Base-by-base conservation (phyloP, 1,284 basidiomycete genomes). In the Moesziomyces globuligerus region DNA sequence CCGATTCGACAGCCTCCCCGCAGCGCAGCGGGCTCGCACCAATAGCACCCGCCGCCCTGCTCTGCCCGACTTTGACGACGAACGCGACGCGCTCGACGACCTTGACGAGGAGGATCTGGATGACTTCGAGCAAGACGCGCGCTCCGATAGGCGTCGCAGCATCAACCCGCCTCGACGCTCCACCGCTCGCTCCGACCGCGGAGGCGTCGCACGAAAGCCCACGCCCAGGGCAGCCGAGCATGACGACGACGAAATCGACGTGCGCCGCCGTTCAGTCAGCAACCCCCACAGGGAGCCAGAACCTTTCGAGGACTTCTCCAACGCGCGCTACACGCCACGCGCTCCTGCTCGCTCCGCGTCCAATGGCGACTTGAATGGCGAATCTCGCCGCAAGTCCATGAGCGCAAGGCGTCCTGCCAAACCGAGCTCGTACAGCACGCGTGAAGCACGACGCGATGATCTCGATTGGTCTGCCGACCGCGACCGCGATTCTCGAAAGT, bases 301-400 rank as follows among this genome's bases (percentile, higher is more conserved):
- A 39, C 68, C 68, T 1, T 65, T 48, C 25, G 68, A 71, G 26
- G 61, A 71, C 3, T 70, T 46, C 36, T 59, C 67, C 46, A 60
- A 55, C 45, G 44, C 57, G 3, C 39, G 42, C 40, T 67, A 50
- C 44, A 18, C n/a, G 11, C 26, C 28, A 4, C 62, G 62, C 17
- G 18, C 10, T 13, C 44, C 55, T 17, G 21, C 41, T 10, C 55
- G 40, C 13, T 44, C 55, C 28, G 51, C 48, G 36, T 50, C 62
- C 15, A 34, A 66, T 20, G 47, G 50, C 46, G 42, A 65, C 15
- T 29, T 57, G 6, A 29, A 43, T 17, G 37, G 36, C 32, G 48
- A 62, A 32, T 53, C 40, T 28, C 54, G 49, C 15, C 50, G 54
- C 29, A 52, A 25, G 28, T 44, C 49, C 9, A 39, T 17, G 34